phyloP scores from a whole-genome alignment of 1,139 yeast genomes.

The Tardiomyces depauwii region DNA sequence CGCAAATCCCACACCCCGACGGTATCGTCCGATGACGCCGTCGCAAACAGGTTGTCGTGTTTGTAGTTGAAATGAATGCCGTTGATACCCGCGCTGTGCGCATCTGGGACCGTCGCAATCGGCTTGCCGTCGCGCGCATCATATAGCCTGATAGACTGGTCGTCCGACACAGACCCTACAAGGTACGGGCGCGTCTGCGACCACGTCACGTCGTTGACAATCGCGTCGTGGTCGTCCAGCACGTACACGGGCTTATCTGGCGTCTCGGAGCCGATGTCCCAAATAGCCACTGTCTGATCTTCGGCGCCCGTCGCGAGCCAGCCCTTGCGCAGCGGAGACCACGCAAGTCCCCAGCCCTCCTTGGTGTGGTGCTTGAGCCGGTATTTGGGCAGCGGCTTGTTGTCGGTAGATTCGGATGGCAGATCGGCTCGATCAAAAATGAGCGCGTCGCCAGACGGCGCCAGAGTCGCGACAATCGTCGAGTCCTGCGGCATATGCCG shows the following conservation, averaged over 20 bases:
- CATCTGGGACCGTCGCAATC: constrained; percentile 20
- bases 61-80: constrained; percentile 52
- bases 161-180: constrained; percentile 70
- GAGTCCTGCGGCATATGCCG: constrained; percentile 77
- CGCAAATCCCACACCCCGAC: constrained; percentile 65
- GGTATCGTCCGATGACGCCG: constrained; percentile 56
- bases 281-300: constrained; percentile 56
- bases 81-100: constrained; percentile 42
- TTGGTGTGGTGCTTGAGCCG: constrained; percentile 45
- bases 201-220: constrained; percentile 35
- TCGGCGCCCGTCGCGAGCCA: constrained; percentile 55
- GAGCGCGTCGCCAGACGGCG: constrained; percentile 62
- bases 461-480: constrained; percentile 62
- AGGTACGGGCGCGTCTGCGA: constrained; percentile 35
- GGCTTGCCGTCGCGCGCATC: constrained; percentile 40
- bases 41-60: constrained; percentile 44
- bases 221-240: constrained; percentile 19
- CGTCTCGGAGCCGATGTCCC: constrained; percentile 36
- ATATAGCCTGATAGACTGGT: constrained; percentile 52
- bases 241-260: constrained; percentile 13
- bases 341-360: constrained; percentile 64
- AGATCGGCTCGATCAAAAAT: constrained; percentile 33
- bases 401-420: constrained; percentile 13
- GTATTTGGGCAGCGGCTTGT: neutral
- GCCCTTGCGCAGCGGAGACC: constrained; percentile 34